A percentile compares a stretch with the other conserved stretches of the same genome.
Conservation (phyloP, 169 alveolate genomes). For the Eimeria falciformis region DNA sequence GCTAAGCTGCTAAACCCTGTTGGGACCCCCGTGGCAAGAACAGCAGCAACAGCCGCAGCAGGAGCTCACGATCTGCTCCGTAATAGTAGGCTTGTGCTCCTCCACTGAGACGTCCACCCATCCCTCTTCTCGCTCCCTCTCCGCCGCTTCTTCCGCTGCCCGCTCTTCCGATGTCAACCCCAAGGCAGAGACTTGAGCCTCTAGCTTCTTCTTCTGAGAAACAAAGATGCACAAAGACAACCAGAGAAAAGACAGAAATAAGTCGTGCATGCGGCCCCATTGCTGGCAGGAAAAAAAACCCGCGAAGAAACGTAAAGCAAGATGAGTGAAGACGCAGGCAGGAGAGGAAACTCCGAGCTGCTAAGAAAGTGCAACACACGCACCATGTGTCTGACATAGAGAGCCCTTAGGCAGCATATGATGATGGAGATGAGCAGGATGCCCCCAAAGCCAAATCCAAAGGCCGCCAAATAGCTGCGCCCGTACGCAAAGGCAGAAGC, state of each 20-base stretch:
- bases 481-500: background rate
- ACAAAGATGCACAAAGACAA: background rate
- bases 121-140: slow-evolving; percentile 13
- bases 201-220: slow-evolving; percentile 30
- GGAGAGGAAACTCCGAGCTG: too few species aligned
- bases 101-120: slow-evolving; percentile 25
- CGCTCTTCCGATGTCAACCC: background rate
- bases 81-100: background rate
- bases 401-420: background rate
- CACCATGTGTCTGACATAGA: slow-evolving; percentile 25
- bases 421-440: background rate
- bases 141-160: background rate
- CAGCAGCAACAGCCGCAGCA: slow-evolving; percentile 34
- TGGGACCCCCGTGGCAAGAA: background rate
- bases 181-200: slow-evolving; percentile 7
- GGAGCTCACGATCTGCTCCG: background rate
- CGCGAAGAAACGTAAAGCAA: background rate
- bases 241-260: background rate
- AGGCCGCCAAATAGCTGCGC: background rate
- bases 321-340: too few species aligned
- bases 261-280: too few species aligned
- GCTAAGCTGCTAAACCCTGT: background rate
- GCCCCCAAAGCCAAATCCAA: slow-evolving; percentile 12
- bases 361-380: background rate
- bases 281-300: too few species aligned